phyloP scores from a whole-genome alignment of 441 rosid species.

The Omphalea diandra region DNA sequence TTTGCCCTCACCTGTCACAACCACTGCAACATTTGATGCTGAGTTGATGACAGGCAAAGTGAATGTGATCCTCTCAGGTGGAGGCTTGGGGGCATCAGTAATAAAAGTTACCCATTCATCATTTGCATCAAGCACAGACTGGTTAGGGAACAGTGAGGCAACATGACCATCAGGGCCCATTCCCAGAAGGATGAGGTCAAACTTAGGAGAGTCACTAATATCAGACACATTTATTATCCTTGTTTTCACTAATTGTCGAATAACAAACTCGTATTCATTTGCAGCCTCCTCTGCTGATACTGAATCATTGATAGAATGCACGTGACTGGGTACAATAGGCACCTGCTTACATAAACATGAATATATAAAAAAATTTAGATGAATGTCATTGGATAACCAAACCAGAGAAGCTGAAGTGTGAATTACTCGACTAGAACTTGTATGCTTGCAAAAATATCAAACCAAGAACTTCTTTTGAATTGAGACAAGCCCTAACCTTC shows the following conservation, averaged over 20 bases:
- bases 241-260: constrained; percentile 70
- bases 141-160: constrained; percentile 86
- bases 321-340: constrained; percentile 68
- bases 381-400: background rate
- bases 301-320: constrained; percentile 79
- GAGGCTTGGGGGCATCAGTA: constrained; percentile 76
- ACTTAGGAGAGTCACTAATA: constrained; percentile 80
- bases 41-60: constrained; percentile 92
- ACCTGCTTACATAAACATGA: constrained; percentile 47
- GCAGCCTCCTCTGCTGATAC: constrained; percentile 90
- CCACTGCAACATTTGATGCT: constrained; percentile 71
- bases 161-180: constrained; percentile 93
- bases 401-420: background rate
- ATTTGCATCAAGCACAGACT: constrained; percentile 52
- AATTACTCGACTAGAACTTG: background rate
- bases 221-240: constrained; percentile 68
- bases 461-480: no score
- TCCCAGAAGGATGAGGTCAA: constrained; percentile 86
- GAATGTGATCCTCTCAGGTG: constrained; percentile 91
- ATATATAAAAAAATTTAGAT: constrained; percentile 18
- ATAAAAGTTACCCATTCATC: constrained; percentile 79
- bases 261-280: constrained; percentile 60
- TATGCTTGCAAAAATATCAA: background rate
- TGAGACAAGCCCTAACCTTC: background rate
- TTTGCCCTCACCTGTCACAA: constrained; percentile 73